Evolutionary conservation across 2,329 filamentous ascomycete genomes (phyloP).

Genomic region (Lasiodiplodia sp.): DNA sequence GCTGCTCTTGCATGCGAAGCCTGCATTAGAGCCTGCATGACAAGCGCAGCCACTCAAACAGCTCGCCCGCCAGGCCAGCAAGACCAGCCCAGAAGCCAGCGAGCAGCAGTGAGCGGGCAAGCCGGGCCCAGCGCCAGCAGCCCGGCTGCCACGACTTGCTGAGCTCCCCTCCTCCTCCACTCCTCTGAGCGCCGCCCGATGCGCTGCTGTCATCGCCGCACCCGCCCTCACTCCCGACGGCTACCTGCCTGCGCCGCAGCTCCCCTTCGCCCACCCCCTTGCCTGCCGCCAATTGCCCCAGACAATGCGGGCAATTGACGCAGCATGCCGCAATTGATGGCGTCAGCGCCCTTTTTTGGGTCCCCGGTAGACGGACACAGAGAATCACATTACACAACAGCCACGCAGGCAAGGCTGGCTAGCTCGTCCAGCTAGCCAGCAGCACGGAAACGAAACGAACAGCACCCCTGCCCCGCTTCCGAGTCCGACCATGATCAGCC

Average conservation of each 20-base stretch:
- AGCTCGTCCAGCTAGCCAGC: constrained; percentile 11
- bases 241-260: constrained; percentile 3
- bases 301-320: background rate
- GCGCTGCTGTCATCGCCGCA: constrained; percentile 24
- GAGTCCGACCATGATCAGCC: constrained; percentile 11
- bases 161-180: constrained; percentile 12
- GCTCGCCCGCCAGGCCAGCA: constrained; percentile 9
- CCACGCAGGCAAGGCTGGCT: constrained; percentile 25
- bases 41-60: constrained; percentile 29
- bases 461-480: constrained; percentile 19
- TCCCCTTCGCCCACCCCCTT: background rate
- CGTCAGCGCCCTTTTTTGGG: constrained; percentile 2
- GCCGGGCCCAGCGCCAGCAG: constrained; percentile 9
- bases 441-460: constrained; percentile 17
- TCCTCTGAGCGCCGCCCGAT: constrained; percentile 2
- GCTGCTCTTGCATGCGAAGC: constrained; percentile 24
- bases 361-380: background rate
- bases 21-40: constrained; percentile 30
- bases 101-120: constrained; percentile 6
- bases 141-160: background rate
- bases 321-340: constrained; percentile 10
- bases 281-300: background rate
- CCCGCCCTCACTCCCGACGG: constrained; percentile 8
- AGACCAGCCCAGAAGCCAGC: constrained; percentile 20
- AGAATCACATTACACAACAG: constrained; percentile 25